phyloP scores from a whole-genome alignment of 257 asterid species.

The Catharanthus roseus region DNA sequence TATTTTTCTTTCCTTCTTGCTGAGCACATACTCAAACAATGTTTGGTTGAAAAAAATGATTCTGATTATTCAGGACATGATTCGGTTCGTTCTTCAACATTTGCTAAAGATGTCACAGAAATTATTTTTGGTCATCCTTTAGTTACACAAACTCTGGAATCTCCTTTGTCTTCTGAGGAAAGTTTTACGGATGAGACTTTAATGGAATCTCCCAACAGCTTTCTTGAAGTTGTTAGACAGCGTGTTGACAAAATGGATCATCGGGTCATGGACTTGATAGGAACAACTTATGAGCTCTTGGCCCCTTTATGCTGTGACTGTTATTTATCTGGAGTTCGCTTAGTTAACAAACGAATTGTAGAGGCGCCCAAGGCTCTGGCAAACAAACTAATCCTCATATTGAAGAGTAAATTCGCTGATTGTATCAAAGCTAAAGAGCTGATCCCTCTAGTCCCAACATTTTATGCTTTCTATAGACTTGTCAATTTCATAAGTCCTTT shows the following conservation, averaged over 20 bases:
- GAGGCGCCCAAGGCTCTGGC: constrained; percentile 43
- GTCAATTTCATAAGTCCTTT: constrained; percentile 28
- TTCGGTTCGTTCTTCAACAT: constrained; percentile 25
- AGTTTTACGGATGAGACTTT: constrained; percentile 44
- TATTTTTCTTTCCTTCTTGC: constrained; percentile 49
- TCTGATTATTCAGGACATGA: constrained; percentile 24
- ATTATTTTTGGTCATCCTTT: constrained; percentile 60
- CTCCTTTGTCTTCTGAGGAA: constrained; percentile 41
- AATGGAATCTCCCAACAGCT: constrained; percentile 35
- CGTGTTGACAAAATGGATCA: constrained; percentile 50
- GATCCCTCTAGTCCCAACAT: constrained; percentile 38
- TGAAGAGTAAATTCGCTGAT: constrained; percentile 55
- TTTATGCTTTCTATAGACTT: constrained; percentile 24
- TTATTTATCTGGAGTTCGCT: constrained; percentile 29
- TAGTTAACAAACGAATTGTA: constrained; percentile 33
- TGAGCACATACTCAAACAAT: constrained; percentile 47
- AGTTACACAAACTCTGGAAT: constrained; percentile 42
- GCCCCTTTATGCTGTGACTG: constrained; percentile 28
- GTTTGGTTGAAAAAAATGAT: constrained; percentile 35
- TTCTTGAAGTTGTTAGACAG: constrained; percentile 42
- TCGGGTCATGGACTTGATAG: constrained; percentile 52
- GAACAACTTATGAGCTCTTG: constrained; percentile 46
- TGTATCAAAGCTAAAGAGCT: constrained; percentile 45
- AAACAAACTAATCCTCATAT: constrained; percentile 43
- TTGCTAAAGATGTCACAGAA: constrained; percentile 54